A percentile compares a stretch with the other conserved stretches of the same genome.
phyloP scores from a whole-genome alignment of 129 eudicot genomes.

The Flaveria linearis region DNA sequence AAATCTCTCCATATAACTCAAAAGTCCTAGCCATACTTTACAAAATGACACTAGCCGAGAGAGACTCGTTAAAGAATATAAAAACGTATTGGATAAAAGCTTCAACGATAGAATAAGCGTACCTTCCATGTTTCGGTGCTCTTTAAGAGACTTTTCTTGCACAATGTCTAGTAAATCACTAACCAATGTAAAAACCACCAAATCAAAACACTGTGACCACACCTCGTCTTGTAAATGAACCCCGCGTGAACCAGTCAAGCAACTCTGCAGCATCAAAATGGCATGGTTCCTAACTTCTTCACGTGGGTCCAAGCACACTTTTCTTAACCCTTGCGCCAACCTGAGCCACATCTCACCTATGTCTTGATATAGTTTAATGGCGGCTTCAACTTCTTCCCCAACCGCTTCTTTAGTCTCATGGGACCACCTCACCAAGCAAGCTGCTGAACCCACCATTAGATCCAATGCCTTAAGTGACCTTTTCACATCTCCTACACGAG shows the following conservation, averaged over 20 bases:
- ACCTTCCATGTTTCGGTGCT: constrained; percentile 67
- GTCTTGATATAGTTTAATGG: constrained; percentile 56
- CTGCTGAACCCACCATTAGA: constrained; percentile 64
- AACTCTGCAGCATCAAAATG: constrained; percentile 49
- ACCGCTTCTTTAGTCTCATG: constrained; percentile 47
- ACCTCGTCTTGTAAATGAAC: constrained; percentile 45
- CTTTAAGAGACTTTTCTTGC: constrained; percentile 53
- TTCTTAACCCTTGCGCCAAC: constrained; percentile 53
- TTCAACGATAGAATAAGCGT: constrained; percentile 51
- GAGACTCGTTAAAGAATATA: constrained; percentile 47
- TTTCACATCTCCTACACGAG: constrained; percentile 56
- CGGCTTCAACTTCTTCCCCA: constrained; percentile 49
- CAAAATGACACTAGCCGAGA: constrained; percentile 46
- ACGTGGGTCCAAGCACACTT: constrained; percentile 60
- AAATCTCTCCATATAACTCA: constrained; percentile 57
- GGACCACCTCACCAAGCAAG: constrained; percentile 57
- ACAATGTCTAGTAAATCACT: constrained; percentile 58
- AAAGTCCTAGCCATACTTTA: constrained; percentile 61
- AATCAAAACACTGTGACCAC: constrained; percentile 70
- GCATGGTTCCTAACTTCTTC: constrained; percentile 76
- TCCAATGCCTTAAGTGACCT: constrained; percentile 57
- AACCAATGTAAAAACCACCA: constrained; percentile 54
- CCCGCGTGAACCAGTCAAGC: constrained; percentile 55
- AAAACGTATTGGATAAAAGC: constrained; percentile 49
- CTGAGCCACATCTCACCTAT: constrained; percentile 78